Conservation (phyloP, 768 basidiomycete genomes). For the Saitozyma podzolica region DNA sequence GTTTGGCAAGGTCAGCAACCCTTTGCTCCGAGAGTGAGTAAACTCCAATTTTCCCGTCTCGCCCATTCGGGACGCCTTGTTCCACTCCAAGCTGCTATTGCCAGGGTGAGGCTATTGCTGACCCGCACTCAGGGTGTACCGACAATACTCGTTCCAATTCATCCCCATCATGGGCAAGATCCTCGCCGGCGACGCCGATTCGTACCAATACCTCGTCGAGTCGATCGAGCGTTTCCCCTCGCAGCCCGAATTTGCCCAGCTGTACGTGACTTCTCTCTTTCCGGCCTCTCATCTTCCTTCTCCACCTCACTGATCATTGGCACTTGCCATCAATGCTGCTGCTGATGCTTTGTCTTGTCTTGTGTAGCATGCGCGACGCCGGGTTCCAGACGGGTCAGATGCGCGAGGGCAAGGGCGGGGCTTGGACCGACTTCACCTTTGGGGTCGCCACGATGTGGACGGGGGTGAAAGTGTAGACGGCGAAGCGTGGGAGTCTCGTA, state of each 20-base stretch:
- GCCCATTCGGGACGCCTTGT: not conserved
- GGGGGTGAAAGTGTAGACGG: slow-evolving; percentile 41
- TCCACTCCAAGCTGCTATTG: not conserved
- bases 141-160: slow-evolving; percentile 91
- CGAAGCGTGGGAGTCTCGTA: not conserved
- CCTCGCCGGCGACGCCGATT: slow-evolving; percentile 87
- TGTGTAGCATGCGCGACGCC: slow-evolving; percentile 48
- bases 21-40: slow-evolving; percentile 78
- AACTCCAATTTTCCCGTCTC: too few species aligned
- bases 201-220: slow-evolving; percentile 97
- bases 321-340: not conserved
- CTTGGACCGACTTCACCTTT: slow-evolving; percentile 53
- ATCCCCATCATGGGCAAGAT: slow-evolving; percentile 96
- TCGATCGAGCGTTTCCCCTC: slow-evolving; percentile 91
- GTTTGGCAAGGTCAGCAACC: slow-evolving; percentile 89
- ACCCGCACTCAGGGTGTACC: slow-evolving; percentile 69
- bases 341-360: slow-evolving; percentile 2
- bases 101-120: not conserved
- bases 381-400: slow-evolving; percentile 54
- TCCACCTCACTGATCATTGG: too few species aligned
- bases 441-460: slow-evolving; percentile 52
- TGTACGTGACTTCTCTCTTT: slow-evolving; percentile 55
- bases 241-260: slow-evolving; percentile 79
- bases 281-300: too few species aligned
- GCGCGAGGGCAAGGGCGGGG: slow-evolving; percentile 52